Percentiles rank a stretch among this genome's conserved stretches.
Evolutionary conservation across 2,329 filamentous ascomycete genomes (phyloP).

Genomic region (Fusarium sp.): DNA sequence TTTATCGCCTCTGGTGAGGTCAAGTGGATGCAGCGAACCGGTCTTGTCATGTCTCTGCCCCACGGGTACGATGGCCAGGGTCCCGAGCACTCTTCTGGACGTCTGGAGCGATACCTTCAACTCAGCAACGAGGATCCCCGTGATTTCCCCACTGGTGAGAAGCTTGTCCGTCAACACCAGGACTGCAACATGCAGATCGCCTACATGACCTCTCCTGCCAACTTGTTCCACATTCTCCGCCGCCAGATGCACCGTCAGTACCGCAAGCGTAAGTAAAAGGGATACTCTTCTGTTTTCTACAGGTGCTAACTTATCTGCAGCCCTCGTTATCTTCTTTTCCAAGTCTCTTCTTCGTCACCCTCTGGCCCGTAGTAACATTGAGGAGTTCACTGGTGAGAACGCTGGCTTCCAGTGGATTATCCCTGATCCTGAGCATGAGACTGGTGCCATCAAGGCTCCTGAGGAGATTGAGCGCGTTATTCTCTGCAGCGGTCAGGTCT

Average conservation of each 20-base stretch:
- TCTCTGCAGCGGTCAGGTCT: conserved; percentile 95
- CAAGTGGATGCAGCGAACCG: conserved; percentile 98
- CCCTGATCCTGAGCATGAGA: conserved; percentile 84
- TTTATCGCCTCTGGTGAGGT: conserved; percentile 97
- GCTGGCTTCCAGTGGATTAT: conserved; percentile 98
- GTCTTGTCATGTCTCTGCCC: conserved; percentile 93
- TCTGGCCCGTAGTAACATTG: conserved; percentile 85
- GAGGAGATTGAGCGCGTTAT: conserved; percentile 95
- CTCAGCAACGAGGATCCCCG: conserved; percentile 97
- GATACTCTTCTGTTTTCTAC: not conserved
- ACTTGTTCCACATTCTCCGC: conserved; percentile 95
- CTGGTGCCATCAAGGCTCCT: conserved; percentile 75
- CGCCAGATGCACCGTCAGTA: conserved; percentile 99
- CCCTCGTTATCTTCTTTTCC: conserved; percentile 97
- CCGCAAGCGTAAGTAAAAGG: conserved; percentile 84
- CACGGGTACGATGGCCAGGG: conserved; percentile 99
- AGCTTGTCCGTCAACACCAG: conserved; percentile 96
- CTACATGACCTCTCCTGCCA: conserved; percentile 95
- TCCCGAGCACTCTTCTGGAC: conserved; percentile 96
- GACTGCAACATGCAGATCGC: conserved; percentile 99
- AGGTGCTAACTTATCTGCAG: conserved; percentile 47
- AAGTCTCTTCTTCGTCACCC: conserved; percentile 96
- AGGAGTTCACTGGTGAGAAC: conserved; percentile 84
- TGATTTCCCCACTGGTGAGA: conserved; percentile 86
- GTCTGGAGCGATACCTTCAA: conserved; percentile 96